Evolutionary conservation across 306 rosid genomes (phyloP), one percentile per base, ranked within the genome.

Genomic region (Hylodesmum podocarpum): DNA sequence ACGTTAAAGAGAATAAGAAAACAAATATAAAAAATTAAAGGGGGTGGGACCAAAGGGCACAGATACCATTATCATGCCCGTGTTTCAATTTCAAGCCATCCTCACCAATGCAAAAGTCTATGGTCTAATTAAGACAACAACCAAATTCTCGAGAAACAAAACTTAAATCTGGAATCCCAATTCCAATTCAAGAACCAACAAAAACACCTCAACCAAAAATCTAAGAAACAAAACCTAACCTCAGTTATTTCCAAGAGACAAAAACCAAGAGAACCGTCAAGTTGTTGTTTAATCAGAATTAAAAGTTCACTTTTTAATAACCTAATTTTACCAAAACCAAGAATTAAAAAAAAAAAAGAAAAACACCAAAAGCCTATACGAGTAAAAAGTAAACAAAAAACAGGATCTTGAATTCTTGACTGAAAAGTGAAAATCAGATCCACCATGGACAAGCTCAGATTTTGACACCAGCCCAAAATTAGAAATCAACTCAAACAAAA

Each of bases 351-450:
- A 11, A 50, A 50, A n/a, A 50, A 50, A 19, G 0, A 50, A 50
- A 50, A 9, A 4, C 15, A 25, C 12, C 3, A 50, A n/a, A n/a
- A n/a, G n/a, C n/a, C n/a, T n/a, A n/a, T n/a, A 55, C 7, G 4
- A 10, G 15, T 8, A 47, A 47, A 47, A n/a, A 50, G 13, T 19
- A 12, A 40, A 46, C n/a, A n/a, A 6, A 40, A 36, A 66, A 13
- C n/a, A 31, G n/a, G 55, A 69, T 27, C 25, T 4, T 18, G 34
- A 51, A 59, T 43, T 29, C 24, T n/a, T n/a, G n/a, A n/a, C n/a
- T n/a, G n/a, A n/a, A n/a, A n/a, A n/a, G n/a, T n/a, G 8, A 4
- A 41, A 72, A 4, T 16, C 44, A 41, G 83, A 72, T 72, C 62
- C 14, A 4, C 18, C 1, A 44, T 4, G 33, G 55, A 54, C 55